Percentiles rank a stretch among this genome's conserved stretches.
phyloP scores from a whole-genome alignment of 75 land plant species.

The Sequoiadendron giganteum region DNA sequence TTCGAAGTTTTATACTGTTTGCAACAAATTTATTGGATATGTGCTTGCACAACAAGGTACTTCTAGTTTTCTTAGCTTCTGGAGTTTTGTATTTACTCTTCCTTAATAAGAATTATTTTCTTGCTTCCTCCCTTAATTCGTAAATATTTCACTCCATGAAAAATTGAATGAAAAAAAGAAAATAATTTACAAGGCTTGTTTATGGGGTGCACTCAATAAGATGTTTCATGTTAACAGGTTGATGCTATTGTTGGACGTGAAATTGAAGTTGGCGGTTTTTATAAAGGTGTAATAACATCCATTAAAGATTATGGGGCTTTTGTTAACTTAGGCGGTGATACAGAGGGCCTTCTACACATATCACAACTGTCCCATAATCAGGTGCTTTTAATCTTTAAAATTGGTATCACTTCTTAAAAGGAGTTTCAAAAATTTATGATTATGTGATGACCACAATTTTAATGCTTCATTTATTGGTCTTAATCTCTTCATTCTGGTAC shows the following conservation, averaged over 20 bases:
- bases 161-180: background rate
- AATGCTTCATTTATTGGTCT: background rate
- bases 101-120: background rate
- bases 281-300: slow-evolving; percentile 68
- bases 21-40: background rate
- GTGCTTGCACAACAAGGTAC: no score
- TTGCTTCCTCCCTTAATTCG: background rate
- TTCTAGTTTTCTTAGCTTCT: background rate
- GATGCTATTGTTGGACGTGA: slow-evolving; percentile 75
- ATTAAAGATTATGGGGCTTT: slow-evolving; percentile 97
- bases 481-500: background rate
- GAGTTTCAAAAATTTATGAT: background rate
- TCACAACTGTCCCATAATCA: slow-evolving; percentile 88
- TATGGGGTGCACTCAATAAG: background rate
- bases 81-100: background rate
- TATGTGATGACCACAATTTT: background rate
- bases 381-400: background rate
- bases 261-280: slow-evolving; percentile 81
- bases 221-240: slow-evolving; percentile 28
- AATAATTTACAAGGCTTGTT: background rate
- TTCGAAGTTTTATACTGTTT: background rate
- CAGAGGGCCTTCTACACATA: slow-evolving; percentile 91
- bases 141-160: background rate
- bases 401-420: background rate
- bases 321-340: slow-evolving; percentile 91